A percentile compares a stretch with the other conserved stretches of the same genome.
These are phyloP conservation scores for peach (Prunus persica) DNA, from an alignment of 306 rosid genomes.

Conservation along the genomic window DNA sequence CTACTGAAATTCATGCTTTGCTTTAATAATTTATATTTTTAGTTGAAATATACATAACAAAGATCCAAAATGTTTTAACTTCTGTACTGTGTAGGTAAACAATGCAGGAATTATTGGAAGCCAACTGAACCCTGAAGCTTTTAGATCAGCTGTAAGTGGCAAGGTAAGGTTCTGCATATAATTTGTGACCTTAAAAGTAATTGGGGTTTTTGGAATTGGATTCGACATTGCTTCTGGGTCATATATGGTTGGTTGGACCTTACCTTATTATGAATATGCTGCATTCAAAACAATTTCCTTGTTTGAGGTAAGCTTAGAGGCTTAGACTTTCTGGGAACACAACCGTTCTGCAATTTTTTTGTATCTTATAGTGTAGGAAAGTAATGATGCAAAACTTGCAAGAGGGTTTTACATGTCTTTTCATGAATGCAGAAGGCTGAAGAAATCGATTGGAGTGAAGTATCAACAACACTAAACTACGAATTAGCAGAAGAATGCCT, in stretches of 20 bases:
- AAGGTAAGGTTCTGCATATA: background rate
- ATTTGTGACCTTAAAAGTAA: background rate
- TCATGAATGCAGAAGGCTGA: background rate
- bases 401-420: background rate
- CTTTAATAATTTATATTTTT: background rate
- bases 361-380: background rate
- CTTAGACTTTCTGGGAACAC: background rate
- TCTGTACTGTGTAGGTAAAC: background rate
- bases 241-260: too few relatives aligned
- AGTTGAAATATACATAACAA: background rate
- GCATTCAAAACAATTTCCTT: background rate
- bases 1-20: background rate
- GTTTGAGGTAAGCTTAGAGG: background rate
- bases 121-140: background rate
- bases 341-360: background rate
- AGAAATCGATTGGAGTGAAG: constrained; percentile 31
- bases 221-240: too few relatives aligned
- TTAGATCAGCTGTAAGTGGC: background rate
- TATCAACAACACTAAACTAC: constrained; percentile 3
- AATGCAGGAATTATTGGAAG: constrained; percentile 4
- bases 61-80: background rate
- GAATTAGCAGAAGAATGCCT: constrained; percentile 31
- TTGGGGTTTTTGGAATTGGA: too few relatives aligned
- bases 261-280: background rate
- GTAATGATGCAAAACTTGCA: background rate